A percentile compares a stretch with the other conserved stretches of the same genome.
Evolutionary conservation across 179 eudicot genomes (phyloP).

Genomic region (Gypsophila paniculata): DNA sequence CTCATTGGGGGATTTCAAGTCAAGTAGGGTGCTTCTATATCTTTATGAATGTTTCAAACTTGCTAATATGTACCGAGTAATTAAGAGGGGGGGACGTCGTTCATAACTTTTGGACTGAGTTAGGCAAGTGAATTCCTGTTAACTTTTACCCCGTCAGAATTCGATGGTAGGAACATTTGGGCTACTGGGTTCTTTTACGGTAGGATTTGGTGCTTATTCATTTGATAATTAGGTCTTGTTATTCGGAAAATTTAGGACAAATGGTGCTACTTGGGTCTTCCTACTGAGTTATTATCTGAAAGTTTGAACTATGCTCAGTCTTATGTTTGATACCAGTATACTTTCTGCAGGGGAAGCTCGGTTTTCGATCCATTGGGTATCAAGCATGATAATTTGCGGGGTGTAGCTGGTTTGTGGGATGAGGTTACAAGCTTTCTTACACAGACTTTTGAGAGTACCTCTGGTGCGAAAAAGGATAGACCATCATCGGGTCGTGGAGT

Average conservation of each 20-base stretch:
- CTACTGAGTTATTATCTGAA: not conserved
- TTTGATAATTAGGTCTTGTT: not conserved
- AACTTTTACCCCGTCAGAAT: not conserved
- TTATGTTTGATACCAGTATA: not conserved
- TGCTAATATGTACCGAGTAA: not conserved
- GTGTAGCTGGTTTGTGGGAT: conserved; percentile 57
- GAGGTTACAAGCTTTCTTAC: conserved; percentile 43
- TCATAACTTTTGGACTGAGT: not conserved
- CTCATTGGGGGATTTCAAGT: not conserved
- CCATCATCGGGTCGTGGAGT: conserved; percentile 68
- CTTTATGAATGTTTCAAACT: not conserved
- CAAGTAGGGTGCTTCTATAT: not conserved
- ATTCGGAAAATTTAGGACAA: not conserved
- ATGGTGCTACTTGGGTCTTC: not conserved
- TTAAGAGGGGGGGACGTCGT: not conserved
- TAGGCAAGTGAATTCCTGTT: not conserved
- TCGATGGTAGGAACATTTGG: conserved; percentile 12
- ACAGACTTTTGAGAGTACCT: conserved; percentile 59
- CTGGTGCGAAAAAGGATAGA: conserved; percentile 63
- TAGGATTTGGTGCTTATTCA: not conserved
- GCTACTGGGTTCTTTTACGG: not conserved
- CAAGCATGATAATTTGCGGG: conserved; percentile 43
- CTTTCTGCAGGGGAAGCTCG: conserved; percentile 33
- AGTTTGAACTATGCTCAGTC: not conserved
- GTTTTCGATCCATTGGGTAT: conserved; percentile 85